phyloP scores from a whole-genome alignment of 2,329 filamentous ascomycete genomes.

The Fusarium nurragi region DNA sequence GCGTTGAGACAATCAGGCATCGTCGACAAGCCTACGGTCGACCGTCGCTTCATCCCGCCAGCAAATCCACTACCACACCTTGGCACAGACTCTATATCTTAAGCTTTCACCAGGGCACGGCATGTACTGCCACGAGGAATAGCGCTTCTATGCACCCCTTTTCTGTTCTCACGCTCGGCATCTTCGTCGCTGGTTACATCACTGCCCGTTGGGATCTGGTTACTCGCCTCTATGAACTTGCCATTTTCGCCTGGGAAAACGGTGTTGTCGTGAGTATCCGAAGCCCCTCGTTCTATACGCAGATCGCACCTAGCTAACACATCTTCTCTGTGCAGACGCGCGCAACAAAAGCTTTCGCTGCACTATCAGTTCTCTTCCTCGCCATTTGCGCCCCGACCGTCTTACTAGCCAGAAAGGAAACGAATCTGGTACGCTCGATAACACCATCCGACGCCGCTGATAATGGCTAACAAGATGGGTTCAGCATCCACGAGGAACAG shows the following conservation, averaged over 20 bases:
- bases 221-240: constrained; percentile 94
- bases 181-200: constrained; percentile 99
- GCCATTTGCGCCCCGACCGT: constrained; percentile 85
- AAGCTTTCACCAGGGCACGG: constrained; percentile 42
- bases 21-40: constrained; percentile 1
- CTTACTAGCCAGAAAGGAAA: constrained; percentile 82
- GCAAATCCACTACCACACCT: constrained; percentile 36
- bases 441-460: constrained; percentile 30
- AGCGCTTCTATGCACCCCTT: constrained; percentile 91
- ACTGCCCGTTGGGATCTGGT: constrained; percentile 99
- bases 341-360: constrained; percentile 83
- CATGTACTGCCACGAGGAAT: constrained; percentile 56
- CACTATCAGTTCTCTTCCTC: constrained; percentile 86
- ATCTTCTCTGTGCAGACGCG: constrained; percentile 68
- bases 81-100: constrained; percentile 35
- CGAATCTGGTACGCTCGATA: constrained; percentile 71
- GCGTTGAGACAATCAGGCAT: background rate
- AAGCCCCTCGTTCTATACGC: background rate
- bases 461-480: constrained; percentile 30
- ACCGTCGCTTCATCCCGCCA: constrained; percentile 25
- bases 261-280: constrained; percentile 81
- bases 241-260: constrained; percentile 98
- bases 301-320: constrained; percentile 7
- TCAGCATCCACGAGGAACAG: constrained; percentile 83
- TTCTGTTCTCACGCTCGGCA: constrained; percentile 92